Evolutionary conservation across 106 monocot genomes (phyloP), one percentile per base, ranked within the genome.

Genomic region (Acorus gramineus): DNA sequence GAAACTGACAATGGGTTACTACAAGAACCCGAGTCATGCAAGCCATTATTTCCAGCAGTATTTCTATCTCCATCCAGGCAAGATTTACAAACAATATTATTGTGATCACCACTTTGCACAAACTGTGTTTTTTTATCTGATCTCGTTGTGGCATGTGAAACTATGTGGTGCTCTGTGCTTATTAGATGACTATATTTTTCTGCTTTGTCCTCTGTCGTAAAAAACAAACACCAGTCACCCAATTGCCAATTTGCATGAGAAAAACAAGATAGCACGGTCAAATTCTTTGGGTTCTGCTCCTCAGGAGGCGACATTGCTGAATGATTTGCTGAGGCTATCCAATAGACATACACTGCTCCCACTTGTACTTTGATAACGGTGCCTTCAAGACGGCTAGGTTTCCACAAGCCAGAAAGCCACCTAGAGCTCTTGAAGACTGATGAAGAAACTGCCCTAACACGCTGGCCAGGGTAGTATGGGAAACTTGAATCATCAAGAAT

Each of bases 381-480:
- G 64, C 98, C 98, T 82, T 99, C 92, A 72, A 84, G 72, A 44
- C 85, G 81, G 54, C 56, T 92, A 54, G 89, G 69, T 78, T 92
- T 99, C 85, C 85, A 98, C 56, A 85, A 71, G 28, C 91, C 98
- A 73, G 73, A 84, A 69, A 95, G 72, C 91, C 91, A 86, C 55
- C 77, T 85, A 11, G 82, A 89, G 63, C 58, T 73, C 67, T 78
- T 92, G 61, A 92, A 99, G 66, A 99, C 83, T 49, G 83, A 99
- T 52, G 92, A 81, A 53, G 85, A 85, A 47, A 73, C 80, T 14
- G 92, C 92, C 65, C 74, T 81, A 4, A 99, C 85, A 47, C 92
- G 83, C 74, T 99, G 98, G 48, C 98, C 98, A 4, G 98, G 98
- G 60, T 99, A 92, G 64, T 84, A 99, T 46, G 98, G 88, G 68